These are phyloP conservation scores for Chaetomiaceae sp. DNA, from an alignment of 2,329 filamentous ascomycete species.

Conservation along the genomic window DNA sequence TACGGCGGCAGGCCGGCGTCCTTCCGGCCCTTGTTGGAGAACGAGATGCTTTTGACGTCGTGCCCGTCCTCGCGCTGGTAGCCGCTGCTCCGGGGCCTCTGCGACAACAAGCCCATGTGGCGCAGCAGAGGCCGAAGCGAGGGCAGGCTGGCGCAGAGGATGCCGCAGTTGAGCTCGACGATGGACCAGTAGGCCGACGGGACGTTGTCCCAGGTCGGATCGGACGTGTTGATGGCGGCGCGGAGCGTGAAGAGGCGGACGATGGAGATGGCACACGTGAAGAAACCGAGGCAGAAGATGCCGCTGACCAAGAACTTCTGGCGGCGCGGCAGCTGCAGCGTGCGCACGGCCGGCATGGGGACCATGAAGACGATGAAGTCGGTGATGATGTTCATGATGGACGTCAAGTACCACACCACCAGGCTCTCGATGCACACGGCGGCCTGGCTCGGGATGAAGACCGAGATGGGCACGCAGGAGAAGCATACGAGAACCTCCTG, in stretches of 20 bases:
- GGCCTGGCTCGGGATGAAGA: slow-evolving; percentile 22
- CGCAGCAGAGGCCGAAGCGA: slow-evolving; percentile 29
- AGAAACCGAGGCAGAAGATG: slow-evolving; percentile 28
- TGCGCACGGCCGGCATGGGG: slow-evolving; percentile 27
- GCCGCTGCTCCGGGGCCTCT: not conserved
- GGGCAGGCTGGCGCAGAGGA: slow-evolving; percentile 29
- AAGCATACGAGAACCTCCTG: slow-evolving; percentile 29
- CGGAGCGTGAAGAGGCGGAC: slow-evolving; percentile 31
- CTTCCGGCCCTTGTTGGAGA: not conserved
- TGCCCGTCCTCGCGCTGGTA: not conserved
- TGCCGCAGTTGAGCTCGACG: slow-evolving; percentile 30
- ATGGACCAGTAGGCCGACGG: slow-evolving; percentile 31
- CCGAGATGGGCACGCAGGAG: slow-evolving; percentile 28
- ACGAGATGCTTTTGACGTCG: not conserved
- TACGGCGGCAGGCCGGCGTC: not conserved
- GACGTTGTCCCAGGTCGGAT: slow-evolving; percentile 31
- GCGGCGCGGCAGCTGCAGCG: slow-evolving; percentile 21
- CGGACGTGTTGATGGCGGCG: slow-evolving; percentile 15
- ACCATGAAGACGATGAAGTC: slow-evolving; percentile 28
- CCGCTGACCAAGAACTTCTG: slow-evolving; percentile 25
- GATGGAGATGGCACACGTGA: slow-evolving; percentile 28
- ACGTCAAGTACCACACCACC: slow-evolving; percentile 29
- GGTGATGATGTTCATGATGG: slow-evolving; percentile 27
- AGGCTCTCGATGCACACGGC: slow-evolving; percentile 28
- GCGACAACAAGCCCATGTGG: not conserved